phyloP scores from a whole-genome alignment of 805 yeast species.

The Schwanniomyces vanrijiae region DNA sequence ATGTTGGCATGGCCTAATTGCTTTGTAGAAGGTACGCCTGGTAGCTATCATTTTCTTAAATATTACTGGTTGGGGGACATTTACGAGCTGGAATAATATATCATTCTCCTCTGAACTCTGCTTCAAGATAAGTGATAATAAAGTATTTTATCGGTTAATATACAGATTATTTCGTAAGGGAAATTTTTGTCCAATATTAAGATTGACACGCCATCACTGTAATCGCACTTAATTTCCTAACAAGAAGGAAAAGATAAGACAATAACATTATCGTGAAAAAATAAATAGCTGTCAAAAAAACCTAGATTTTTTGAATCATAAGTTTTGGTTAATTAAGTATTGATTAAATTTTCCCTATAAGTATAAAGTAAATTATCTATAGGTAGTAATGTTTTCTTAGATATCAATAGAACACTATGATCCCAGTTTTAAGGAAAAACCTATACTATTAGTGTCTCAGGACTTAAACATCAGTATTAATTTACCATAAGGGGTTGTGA shows the following conservation, averaged over 20 bases:
- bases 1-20: too few relatives aligned
- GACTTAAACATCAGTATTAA: constrained; percentile 8
- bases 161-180: too few relatives aligned
- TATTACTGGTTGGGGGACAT: too few relatives aligned
- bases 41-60: too few relatives aligned
- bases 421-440: constrained; percentile 28
- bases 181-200: too few relatives aligned
- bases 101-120: too few relatives aligned
- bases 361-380: constrained; percentile 3
- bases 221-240: background rate
- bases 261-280: background rate
- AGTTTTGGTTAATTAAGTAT: background rate
- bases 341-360: background rate
- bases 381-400: constrained; percentile 12
- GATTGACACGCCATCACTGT: too few relatives aligned
- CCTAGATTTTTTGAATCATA: too few relatives aligned
- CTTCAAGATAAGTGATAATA: too few relatives aligned
- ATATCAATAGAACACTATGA: constrained; percentile 35
- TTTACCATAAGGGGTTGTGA: constrained; percentile 3
- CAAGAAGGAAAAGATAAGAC: background rate
- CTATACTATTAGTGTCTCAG: constrained; percentile 42
- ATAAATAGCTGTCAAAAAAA: background rate
- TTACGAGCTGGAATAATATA: too few relatives aligned
- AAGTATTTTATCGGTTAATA: too few relatives aligned
- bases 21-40: too few relatives aligned